Evolutionary conservation across 352 stramenopile genomes (phyloP), one percentile per base, ranked within the genome.

Genomic region (Phytopythium montanum): DNA sequence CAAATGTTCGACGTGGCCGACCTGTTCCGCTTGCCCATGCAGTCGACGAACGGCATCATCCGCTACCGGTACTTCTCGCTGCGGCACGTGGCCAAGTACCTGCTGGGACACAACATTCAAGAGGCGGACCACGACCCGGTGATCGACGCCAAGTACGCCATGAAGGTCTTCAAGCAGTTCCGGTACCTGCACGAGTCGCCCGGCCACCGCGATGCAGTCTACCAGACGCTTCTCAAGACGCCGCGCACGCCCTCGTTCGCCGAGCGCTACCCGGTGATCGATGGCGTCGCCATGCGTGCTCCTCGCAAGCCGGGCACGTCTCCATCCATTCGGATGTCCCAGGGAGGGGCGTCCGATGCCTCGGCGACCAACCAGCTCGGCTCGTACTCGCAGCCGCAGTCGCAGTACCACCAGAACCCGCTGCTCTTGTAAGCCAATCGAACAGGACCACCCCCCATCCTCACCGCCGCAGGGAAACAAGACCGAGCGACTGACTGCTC

Each of bases 121-220:
- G 84, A 93, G 60, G 76, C 76, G 5, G 81, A 93, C 62, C 86
- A 95, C 62, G 82, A 95, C 59, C 84, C 86, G 0, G 84, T 95
- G 26, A 92, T 93, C 45, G 86, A 95, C 55, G 86, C 86, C 55
- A 81, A 81, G 33, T 93, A 92, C 62, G 83, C 86, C n/a, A 95
- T 95, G 86, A 92, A 92, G 74, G 73, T 95, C 54, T 92, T 95
- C 68, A 92, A 92, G 60, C 72, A 88, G 58, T 95, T 92, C 54
- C 79, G 81, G 28, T 73, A 92, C 72, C 60, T 95, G 61, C 86
- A 92, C 61, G 81, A 94, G 59, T 86, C 72, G 7, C 83, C 84
- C 9, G 76, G 68, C 5, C 82, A 79, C n/a, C 86, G 83, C 48
- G 82, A 92, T 49, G 84, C 82, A 3, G 82, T 95, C 26, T 78